These are phyloP conservation scores for Phytophthora colocasiae DNA, from an alignment of 352 stramenopile genomes.

Conservation along the genomic window DNA sequence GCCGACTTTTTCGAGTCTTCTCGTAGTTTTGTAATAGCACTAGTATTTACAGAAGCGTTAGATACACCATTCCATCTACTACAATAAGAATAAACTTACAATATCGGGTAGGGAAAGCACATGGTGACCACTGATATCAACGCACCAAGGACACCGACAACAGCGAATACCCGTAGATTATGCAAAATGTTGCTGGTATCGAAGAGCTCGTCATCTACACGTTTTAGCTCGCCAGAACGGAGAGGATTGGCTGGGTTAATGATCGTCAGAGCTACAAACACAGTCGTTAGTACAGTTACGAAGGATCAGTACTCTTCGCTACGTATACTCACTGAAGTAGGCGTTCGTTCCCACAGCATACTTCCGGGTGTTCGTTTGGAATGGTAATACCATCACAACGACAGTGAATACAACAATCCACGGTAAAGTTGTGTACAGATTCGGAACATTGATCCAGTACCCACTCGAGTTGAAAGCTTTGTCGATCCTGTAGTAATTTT, in stretches of 20 bases:
- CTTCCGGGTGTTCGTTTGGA: conserved; percentile 71
- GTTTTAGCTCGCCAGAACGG: conserved; percentile 46
- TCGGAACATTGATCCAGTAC: conserved; percentile 62
- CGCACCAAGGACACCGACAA: conserved; percentile 59
- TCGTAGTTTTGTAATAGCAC: conserved; percentile 56
- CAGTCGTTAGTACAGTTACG: too few relatives aligned
- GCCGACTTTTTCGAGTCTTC: conserved; percentile 48
- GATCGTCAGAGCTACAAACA: conserved; percentile 59
- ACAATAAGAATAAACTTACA: conserved; percentile 34
- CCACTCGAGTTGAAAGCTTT: conserved; percentile 54
- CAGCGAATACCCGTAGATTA: conserved; percentile 60
- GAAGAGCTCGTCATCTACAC: conserved; percentile 40
- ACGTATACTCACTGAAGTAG: conserved; percentile 53
- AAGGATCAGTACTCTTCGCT: too few relatives aligned
- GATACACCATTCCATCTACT: too few relatives aligned
- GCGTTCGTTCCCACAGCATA: conserved; percentile 73
- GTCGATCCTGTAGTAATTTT: conserved; percentile 54
- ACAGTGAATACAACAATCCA: conserved; percentile 71
- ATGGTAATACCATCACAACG: conserved; percentile 58
- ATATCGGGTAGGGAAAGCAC: conserved; percentile 69
- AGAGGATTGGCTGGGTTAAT: conserved; percentile 62
- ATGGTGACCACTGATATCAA: conserved; percentile 59
- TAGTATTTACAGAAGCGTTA: conserved; percentile 10
- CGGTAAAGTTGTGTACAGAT: conserved; percentile 57
- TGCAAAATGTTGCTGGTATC: conserved; percentile 51